Evolutionary conservation across 179 eudicot genomes (phyloP), one percentile per base, ranked within the genome.

Genomic region (Corrigiola litoralis): DNA sequence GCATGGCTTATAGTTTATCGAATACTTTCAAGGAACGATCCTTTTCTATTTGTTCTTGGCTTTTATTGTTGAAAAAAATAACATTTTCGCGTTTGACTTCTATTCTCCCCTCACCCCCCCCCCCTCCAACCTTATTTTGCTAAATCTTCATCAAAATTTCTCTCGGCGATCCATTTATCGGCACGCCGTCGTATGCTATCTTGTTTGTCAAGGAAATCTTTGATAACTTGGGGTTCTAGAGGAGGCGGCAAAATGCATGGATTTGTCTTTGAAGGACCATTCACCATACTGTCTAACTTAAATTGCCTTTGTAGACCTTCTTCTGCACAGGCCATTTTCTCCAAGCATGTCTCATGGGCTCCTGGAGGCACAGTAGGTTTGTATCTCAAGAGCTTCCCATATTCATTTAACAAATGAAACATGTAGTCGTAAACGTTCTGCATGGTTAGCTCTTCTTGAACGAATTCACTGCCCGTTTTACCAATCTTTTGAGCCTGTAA

Each of bases 321-420:
- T 40, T 67, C 63, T 7, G 55, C 25, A 51, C 89, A 84, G 1
- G 74, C 84, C 82, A 80, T 59, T 55, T 59, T 44, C 46, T 81
- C 86, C 0, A 79, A 58, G 69, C 89, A 84, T 12, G 72, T 61
- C 44, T 77, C 81, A 8, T 60, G 27, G 7, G 82, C 85, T 23
- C 68, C 81, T 7, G 64, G 46, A 27, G 86, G 86, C 5, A 84
- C 50, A 0, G 59, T 75, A 13, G 86, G 86, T 44, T 79, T 81
- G 58, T 76, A 84, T 45, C 48, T 72, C 21, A 84, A 57, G 16
- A 84, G 80, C 68, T 81, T 84, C 44, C 73, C 84, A 29, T 84
- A 84, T 44, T 81, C 88, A 13, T 67, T 84, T 29, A 84, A 54
- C 48, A 84, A 61, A 77, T 84, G 86, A 45, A 79, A 84, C 84